Conservation (phyloP, 2,329 filamentous ascomycete genomes). For the Aspergillus neoniger region DNA sequence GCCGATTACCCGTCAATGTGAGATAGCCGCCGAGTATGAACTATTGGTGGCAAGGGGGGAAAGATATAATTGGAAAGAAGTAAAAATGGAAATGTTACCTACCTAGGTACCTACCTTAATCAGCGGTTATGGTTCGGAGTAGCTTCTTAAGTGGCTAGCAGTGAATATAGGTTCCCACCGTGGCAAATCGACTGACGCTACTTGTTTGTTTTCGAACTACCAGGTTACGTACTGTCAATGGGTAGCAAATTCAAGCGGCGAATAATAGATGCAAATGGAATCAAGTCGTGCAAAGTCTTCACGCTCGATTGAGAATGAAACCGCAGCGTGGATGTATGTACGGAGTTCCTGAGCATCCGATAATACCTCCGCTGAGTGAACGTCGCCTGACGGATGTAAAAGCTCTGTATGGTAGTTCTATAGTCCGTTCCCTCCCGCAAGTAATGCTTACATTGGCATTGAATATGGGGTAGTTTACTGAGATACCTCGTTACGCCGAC, state of each 20-base stretch:
- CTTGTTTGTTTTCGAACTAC: background rate
- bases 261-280: background rate
- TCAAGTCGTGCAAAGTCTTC: background rate
- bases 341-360: background rate
- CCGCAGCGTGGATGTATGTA: background rate
- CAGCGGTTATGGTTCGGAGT: background rate
- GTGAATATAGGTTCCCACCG: background rate
- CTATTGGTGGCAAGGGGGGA: conserved; percentile 5
- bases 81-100: conserved; percentile 6
- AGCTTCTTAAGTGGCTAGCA: background rate
- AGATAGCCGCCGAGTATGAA: background rate
- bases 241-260: background rate
- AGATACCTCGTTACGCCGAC: background rate
- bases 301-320: conserved; percentile 1
- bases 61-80: background rate
- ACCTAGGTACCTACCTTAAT: conserved; percentile 1
- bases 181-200: background rate
- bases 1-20: conserved; percentile 1
- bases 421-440: background rate
- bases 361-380: background rate
- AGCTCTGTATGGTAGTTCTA: background rate
- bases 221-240: background rate
- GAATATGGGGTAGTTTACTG: background rate
- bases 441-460: background rate
- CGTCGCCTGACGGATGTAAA: background rate